Percentiles rank a stretch among this genome's conserved stretches.
Evolutionary conservation across 208 protist genomes (phyloP).

Genomic region (Leishmania tarentolae): DNA sequence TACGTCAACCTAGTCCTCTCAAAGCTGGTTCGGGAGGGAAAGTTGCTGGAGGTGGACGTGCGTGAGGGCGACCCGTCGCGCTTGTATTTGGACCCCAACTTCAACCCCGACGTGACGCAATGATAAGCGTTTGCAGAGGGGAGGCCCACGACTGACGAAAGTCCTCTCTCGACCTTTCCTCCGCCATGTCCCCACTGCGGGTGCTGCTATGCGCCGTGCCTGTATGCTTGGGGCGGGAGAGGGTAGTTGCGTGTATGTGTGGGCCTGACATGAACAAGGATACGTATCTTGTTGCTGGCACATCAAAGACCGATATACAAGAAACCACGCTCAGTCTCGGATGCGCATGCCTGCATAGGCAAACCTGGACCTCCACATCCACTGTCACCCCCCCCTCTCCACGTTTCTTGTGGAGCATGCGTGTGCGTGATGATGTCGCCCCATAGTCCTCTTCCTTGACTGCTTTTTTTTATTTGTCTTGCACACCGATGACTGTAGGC

Average conservation of each 20-base stretch:
- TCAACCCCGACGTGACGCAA: conserved; percentile 70
- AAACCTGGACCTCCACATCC: not conserved
- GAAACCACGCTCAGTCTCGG: not conserved
- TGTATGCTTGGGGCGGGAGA: not conserved
- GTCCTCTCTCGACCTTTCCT: not conserved
- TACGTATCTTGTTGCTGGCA: not conserved
- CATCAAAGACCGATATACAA: not conserved
- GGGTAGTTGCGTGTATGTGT: not conserved
- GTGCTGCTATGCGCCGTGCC: not conserved
- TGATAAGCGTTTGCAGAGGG: not conserved
- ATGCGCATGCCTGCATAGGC: not conserved
- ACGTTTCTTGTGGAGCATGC: not conserved
- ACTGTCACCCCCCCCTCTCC: not conserved
- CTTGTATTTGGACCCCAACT: conserved; percentile 90
- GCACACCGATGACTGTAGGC: not conserved
- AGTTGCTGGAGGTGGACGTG: conserved; percentile 84
- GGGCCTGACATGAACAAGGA: not conserved
- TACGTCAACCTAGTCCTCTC: conserved; percentile 81
- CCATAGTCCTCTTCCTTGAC: not conserved
- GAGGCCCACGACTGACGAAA: not conserved
- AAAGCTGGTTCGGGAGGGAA: conserved; percentile 83
- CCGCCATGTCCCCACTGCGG: too few species aligned
- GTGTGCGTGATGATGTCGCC: not conserved
- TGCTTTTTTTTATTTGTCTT: not conserved
- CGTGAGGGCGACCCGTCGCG: conserved; percentile 54